Percentiles rank a stretch among this genome's conserved stretches.
Conservation (phyloP, 345 rosid species). For the Salix dunnii region DNA sequence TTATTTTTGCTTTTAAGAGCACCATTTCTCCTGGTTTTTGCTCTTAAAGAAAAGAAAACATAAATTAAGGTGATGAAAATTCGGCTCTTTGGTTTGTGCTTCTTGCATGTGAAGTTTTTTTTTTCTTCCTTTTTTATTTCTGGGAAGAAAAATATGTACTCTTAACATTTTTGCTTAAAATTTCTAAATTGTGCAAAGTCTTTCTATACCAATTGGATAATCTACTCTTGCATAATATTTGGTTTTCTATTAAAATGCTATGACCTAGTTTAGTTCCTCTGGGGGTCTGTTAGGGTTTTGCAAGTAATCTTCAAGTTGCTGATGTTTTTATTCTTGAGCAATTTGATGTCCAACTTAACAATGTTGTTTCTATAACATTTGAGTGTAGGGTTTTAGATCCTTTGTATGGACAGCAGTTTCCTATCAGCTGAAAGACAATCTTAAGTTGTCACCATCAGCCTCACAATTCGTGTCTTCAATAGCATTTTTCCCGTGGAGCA, state of each 20-base stretch:
- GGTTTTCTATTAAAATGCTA: background rate
- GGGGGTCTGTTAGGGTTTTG: background rate
- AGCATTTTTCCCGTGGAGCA: constrained; percentile 94
- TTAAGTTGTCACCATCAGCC: constrained; percentile 88
- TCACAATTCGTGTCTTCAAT: constrained; percentile 80
- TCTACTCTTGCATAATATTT: background rate
- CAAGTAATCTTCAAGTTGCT: background rate
- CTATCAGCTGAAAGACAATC: constrained; percentile 85
- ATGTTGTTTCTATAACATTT: constrained; percentile 1
- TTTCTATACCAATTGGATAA: too few relatives aligned
- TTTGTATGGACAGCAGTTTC: constrained; percentile 99
- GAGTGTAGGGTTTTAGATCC: constrained; percentile 85
- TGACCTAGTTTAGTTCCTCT: background rate
- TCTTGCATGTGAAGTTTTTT: too few relatives aligned
- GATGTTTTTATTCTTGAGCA: background rate
- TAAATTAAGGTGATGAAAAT: background rate
- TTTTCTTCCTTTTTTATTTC: too few relatives aligned
- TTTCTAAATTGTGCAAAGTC: background rate
- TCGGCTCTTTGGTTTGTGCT: background rate
- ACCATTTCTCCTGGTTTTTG: background rate
- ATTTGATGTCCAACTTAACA: background rate
- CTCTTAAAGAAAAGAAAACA: too few relatives aligned
- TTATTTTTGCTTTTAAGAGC: background rate
- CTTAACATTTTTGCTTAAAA: background rate
- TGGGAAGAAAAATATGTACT: background rate